A percentile compares a stretch with the other conserved stretches of the same genome.
phyloP scores from a whole-genome alignment of 331 rosid species.

The Acacia concinna region DNA sequence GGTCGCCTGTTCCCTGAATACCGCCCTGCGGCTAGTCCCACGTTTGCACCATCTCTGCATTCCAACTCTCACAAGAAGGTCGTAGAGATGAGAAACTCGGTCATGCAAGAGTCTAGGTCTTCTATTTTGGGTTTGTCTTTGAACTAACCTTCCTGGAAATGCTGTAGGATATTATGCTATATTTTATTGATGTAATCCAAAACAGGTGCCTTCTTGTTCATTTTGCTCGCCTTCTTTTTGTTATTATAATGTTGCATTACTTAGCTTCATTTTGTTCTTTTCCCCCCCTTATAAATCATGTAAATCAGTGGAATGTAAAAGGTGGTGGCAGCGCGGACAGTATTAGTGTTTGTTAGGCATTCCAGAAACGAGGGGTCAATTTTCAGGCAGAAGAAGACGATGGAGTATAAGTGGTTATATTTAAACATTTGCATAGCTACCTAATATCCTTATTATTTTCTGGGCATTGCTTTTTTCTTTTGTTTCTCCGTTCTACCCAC shows the following conservation, averaged over 20 bases:
- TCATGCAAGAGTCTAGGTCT: conserved; percentile 30
- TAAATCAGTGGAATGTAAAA: conserved; percentile 51
- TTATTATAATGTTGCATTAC: conserved; percentile 30
- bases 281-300: conserved; percentile 33
- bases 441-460: background rate
- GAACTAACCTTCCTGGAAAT: conserved; percentile 35
- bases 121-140: conserved; percentile 35
- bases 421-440: background rate
- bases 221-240: conserved; percentile 28
- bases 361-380: conserved; percentile 29
- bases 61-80: conserved; percentile 87
- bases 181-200: conserved; percentile 38
- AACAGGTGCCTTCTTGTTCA: conserved; percentile 47
- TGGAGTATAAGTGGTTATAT: background rate
- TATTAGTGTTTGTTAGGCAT: conserved; percentile 34
- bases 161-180: conserved; percentile 33
- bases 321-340: conserved; percentile 34
- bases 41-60: conserved; percentile 65
- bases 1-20: conserved; percentile 89
- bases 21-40: conserved; percentile 85
- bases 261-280: conserved; percentile 21
- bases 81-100: conserved; percentile 67
- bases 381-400: background rate
- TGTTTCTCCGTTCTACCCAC: background rate
- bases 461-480: background rate